phyloP scores from a whole-genome alignment of 768 basidiomycete genomes.

The Russula ochroleuca region DNA sequence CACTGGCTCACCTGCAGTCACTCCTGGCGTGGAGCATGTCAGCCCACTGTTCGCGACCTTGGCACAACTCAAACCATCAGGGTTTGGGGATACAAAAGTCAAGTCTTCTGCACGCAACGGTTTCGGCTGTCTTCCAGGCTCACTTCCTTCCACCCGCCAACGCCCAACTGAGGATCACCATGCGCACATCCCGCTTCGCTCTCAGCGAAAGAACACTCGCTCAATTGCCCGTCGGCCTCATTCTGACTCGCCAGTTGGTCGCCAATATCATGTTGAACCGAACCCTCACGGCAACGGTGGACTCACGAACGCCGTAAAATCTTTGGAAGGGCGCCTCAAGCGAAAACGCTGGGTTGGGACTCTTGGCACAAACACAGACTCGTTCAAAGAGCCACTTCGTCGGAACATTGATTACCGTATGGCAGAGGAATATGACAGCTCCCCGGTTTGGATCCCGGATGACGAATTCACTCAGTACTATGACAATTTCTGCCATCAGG shows the following conservation, averaged over 20 bases:
- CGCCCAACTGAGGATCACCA: conserved; percentile 31
- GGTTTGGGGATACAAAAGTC: conserved; percentile 18
- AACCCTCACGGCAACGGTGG: conserved; percentile 81
- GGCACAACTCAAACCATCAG: conserved; percentile 27
- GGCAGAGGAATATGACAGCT: conserved; percentile 38
- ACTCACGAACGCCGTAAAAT: conserved; percentile 71
- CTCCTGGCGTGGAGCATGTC: conserved; percentile 40
- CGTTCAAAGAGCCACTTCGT: conserved; percentile 52
- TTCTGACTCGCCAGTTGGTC: conserved; percentile 32
- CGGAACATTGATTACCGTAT: conserved; percentile 52
- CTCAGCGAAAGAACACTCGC: conserved; percentile 50
- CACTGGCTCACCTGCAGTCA: conserved; percentile 41
- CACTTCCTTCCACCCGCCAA: conserved; percentile 27
- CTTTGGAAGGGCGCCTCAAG: conserved; percentile 52
- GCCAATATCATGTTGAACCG: conserved; percentile 46
- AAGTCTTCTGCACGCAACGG: conserved; percentile 26
- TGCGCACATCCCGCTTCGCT: conserved; percentile 35
- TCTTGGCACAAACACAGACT: conserved; percentile 66
- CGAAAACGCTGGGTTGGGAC: conserved; percentile 65
- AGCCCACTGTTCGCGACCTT: conserved; percentile 54
- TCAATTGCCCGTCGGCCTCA: conserved; percentile 50
- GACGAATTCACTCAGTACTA: conserved; percentile 75
- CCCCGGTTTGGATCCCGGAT: conserved; percentile 79
- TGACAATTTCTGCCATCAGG: conserved; percentile 86
- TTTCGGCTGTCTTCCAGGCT: conserved; percentile 23